phyloP scores from a whole-genome alignment of 495 filamentous ascomycete genomes.

The Penicillium waksmanii region DNA sequence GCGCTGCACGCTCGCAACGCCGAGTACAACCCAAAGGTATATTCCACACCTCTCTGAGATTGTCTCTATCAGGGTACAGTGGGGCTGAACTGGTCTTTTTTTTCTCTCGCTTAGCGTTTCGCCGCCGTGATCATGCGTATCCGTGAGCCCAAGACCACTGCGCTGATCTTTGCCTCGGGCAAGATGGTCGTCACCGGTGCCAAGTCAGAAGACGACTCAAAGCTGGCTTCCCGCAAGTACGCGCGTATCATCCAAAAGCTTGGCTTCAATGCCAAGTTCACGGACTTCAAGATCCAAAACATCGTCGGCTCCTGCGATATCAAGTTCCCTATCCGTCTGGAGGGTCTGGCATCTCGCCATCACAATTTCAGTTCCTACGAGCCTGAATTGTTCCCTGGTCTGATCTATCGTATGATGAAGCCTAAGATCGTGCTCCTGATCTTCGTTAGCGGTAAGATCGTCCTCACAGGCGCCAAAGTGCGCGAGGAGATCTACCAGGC shows the following conservation, averaged over 20 bases:
- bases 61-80: constrained; percentile 45
- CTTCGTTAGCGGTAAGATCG: constrained; percentile 98
- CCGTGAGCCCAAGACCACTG: constrained; percentile 97
- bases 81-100: constrained; percentile 51
- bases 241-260: constrained; percentile 99
- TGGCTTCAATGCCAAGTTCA: constrained; percentile 99
- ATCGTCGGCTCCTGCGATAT: constrained; percentile 99
- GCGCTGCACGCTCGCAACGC: constrained; percentile 97
- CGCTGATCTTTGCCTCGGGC: constrained; percentile 95
- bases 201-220: constrained; percentile 97
- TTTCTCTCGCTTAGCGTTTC: constrained; percentile 75
- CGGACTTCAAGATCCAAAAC: constrained; percentile 99
- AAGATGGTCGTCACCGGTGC: constrained; percentile 99
- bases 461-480: constrained; percentile 96
- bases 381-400: constrained; percentile 96
- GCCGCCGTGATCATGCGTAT: constrained; percentile 99
- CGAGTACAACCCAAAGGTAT: constrained; percentile 97
- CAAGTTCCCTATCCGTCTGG: constrained; percentile 97
- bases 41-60: constrained; percentile 46
- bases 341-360: constrained; percentile 93
- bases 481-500: constrained; percentile 99
- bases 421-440: constrained; percentile 99
- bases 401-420: constrained; percentile 99
- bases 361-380: constrained; percentile 99
- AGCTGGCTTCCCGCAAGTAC: constrained; percentile 96